These are phyloP conservation scores for Centella asiatica DNA, from an alignment of 129 eudicot species.

Conservation along the genomic window DNA sequence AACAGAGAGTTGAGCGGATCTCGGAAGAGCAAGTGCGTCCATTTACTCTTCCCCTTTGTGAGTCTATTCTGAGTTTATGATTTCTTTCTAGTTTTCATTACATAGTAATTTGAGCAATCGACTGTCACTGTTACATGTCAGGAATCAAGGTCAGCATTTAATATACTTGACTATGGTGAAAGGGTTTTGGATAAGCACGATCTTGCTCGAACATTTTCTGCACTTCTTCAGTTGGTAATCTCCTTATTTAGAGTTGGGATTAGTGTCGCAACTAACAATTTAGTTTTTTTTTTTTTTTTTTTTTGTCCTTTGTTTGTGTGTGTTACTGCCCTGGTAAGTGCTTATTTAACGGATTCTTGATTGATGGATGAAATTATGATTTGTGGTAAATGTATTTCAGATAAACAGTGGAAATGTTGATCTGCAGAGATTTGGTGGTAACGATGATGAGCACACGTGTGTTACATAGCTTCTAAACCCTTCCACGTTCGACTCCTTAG, in stretches of 20 bases:
- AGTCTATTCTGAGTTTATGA: neutral
- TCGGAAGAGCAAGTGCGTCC: slow-evolving; percentile 82
- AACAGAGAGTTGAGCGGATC: slow-evolving; percentile 80
- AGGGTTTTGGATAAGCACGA: slow-evolving; percentile 77
- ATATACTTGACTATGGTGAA: slow-evolving; percentile 82
- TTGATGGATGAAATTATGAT: neutral
- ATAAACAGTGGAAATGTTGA: slow-evolving; percentile 77
- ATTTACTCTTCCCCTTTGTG: neutral
- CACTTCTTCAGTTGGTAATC: slow-evolving; percentile 87
- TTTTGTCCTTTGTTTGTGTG: no score
- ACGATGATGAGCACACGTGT: slow-evolving; percentile 24
- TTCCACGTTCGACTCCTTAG: slow-evolving; percentile 56
- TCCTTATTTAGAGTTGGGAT: no score
- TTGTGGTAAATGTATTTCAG: neutral
- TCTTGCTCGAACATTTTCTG: slow-evolving; percentile 82
- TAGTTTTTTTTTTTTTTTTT: no score
- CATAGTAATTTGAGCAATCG: no score
- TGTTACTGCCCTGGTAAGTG: no score
- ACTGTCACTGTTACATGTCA: slow-evolving; percentile 20
- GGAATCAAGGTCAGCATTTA: slow-evolving; percentile 89
- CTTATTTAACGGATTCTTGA: neutral
- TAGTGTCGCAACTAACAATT: no score
- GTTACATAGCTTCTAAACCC: slow-evolving; percentile 61
- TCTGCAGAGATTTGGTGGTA: slow-evolving; percentile 27
- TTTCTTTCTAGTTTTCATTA: neutral